A percentile compares a stretch with the other conserved stretches of the same genome.
Conservation (phyloP, 2,329 filamentous ascomycete genomes). For the Aspergillus texensis region DNA sequence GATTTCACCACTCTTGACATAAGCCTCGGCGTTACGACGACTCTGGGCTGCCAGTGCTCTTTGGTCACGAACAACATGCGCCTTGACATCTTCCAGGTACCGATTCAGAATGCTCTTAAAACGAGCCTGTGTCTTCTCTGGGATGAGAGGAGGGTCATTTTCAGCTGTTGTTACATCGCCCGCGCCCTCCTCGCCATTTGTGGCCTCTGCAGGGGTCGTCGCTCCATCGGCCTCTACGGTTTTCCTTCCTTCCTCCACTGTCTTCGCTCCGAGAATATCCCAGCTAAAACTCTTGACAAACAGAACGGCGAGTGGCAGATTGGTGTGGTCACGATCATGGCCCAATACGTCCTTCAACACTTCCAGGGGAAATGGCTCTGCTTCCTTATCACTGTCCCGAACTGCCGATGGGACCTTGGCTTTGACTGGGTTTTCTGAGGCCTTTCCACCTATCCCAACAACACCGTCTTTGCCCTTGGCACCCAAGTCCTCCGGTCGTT, state of each 20-base stretch:
- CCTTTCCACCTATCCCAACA: slow-evolving; percentile 50
- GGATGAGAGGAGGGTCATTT: slow-evolving; percentile 73
- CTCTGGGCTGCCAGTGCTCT: slow-evolving; percentile 84
- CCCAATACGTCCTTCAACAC: slow-evolving; percentile 96
- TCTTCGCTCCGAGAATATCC: slow-evolving; percentile 85
- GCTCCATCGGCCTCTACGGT: slow-evolving; percentile 78
- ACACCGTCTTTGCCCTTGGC: slow-evolving; percentile 57
- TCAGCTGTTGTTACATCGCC: slow-evolving; percentile 50
- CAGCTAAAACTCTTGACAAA: slow-evolving; percentile 97
- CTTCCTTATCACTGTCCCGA: slow-evolving; percentile 65
- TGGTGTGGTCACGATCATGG: slow-evolving; percentile 88
- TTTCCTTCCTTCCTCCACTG: slow-evolving; percentile 76
- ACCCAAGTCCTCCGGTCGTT: slow-evolving; percentile 64
- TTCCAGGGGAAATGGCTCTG: slow-evolving; percentile 93
- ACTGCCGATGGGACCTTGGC: slow-evolving; percentile 58
- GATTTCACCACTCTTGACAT: slow-evolving; percentile 97
- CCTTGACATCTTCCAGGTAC: slow-evolving; percentile 92
- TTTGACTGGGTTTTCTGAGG: slow-evolving; percentile 62
- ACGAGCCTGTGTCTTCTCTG: slow-evolving; percentile 76
- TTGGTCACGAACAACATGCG: slow-evolving; percentile 86
- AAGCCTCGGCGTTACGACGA: slow-evolving; percentile 94
- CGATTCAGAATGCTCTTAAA: slow-evolving; percentile 83
- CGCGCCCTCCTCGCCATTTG: slow-evolving; percentile 50
- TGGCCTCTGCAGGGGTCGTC: slow-evolving; percentile 50
- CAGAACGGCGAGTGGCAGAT: slow-evolving; percentile 85